A percentile compares a stretch with the other conserved stretches of the same genome.
phyloP scores from a whole-genome alignment of 345 rosid species.

The Lumnitzera racemosa region DNA sequence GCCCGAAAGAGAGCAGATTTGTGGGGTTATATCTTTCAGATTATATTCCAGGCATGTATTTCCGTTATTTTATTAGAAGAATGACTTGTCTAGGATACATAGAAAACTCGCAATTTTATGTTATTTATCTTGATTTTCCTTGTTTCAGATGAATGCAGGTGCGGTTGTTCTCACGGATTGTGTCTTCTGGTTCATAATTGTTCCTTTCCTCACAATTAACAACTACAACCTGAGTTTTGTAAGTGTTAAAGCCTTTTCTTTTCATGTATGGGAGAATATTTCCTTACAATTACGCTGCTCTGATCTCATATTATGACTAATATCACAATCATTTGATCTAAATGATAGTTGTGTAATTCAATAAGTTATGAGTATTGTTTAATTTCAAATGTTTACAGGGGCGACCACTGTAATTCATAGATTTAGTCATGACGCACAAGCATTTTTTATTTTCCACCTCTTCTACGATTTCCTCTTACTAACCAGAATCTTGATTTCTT shows the following conservation, averaged over 20 bases:
- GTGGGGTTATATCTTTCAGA: slow-evolving; percentile 68
- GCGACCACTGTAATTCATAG: no score
- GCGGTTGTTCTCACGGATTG: slow-evolving; percentile 92
- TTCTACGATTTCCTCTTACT: background rate
- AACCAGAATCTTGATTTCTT: slow-evolving; percentile 5
- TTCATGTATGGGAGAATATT: no score
- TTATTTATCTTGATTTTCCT: slow-evolving; percentile 7
- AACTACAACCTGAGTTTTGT: slow-evolving; percentile 69
- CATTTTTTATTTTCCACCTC: background rate
- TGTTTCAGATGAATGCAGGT: slow-evolving; percentile 85
- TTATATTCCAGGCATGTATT: slow-evolving; percentile 67
- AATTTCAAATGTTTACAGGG: no score
- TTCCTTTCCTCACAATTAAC: slow-evolving; percentile 78
- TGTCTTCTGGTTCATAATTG: slow-evolving; percentile 91
- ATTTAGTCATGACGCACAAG: background rate
- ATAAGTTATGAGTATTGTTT: no score
- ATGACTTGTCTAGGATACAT: no score
- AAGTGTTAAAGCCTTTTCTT: slow-evolving; percentile 22
- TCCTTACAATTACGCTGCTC: no score
- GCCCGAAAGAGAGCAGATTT: slow-evolving; percentile 46
- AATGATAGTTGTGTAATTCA: no score
- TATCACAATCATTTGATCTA: no score
- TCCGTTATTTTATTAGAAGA: background rate
- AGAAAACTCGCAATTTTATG: background rate
- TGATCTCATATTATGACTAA: no score